These are phyloP conservation scores for Kazachstania africana DNA, from an alignment of 805 yeast genomes.

Conservation along the genomic window DNA sequence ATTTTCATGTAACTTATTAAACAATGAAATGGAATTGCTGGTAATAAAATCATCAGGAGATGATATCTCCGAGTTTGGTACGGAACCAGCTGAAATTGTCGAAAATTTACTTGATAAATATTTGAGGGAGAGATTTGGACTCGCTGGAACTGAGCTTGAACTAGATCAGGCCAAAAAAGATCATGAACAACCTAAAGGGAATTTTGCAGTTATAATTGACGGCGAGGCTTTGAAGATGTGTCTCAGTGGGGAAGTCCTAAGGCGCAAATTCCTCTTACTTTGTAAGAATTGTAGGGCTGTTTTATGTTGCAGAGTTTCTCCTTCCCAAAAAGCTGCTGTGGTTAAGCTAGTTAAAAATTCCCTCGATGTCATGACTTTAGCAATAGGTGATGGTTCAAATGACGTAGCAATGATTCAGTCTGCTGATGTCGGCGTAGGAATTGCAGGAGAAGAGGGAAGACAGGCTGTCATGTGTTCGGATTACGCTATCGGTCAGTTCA, in stretches of 20 bases:
- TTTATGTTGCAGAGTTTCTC: constrained; percentile 78
- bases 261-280: constrained; percentile 51
- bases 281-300: constrained; percentile 78
- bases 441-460: constrained; percentile 85
- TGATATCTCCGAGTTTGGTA: constrained; percentile 36
- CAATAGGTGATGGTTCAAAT: constrained; percentile 83
- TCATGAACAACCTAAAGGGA: constrained; percentile 58
- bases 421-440: constrained; percentile 81
- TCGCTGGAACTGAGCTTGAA: constrained; percentile 51
- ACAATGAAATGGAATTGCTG: constrained; percentile 64
- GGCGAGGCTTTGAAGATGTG: constrained; percentile 65
- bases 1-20: constrained; percentile 67
- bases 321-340: constrained; percentile 79
- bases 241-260: constrained; percentile 31
- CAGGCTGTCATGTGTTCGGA: constrained; percentile 86
- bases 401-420: constrained; percentile 89
- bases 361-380: constrained; percentile 71
- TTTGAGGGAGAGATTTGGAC: constrained; percentile 41
- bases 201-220: constrained; percentile 62
- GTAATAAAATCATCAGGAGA: constrained; percentile 42
- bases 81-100: constrained; percentile 31
- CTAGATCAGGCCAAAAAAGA: constrained; percentile 38
- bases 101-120: constrained; percentile 40
- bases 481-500: constrained; percentile 75
- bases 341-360: constrained; percentile 66